Conservation (phyloP, 495 filamentous ascomycete genomes). For the Penicillium malachiteum region DNA sequence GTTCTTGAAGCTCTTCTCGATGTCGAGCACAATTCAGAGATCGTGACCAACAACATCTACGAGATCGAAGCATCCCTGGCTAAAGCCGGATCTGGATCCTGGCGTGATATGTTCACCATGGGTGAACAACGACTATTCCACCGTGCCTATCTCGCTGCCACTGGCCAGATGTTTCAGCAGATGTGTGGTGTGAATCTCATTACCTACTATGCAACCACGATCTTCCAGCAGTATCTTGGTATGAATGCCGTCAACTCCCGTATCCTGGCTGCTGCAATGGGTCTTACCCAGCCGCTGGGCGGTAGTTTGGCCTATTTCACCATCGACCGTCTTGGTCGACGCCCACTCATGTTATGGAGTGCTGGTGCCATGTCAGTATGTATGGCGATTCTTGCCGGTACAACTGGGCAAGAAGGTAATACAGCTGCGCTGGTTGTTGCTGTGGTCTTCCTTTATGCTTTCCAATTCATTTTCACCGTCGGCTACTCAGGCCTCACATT, state of each 20-base stretch:
- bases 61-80: slow-evolving; percentile 43
- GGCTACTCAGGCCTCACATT: slow-evolving; percentile 67
- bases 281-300: slow-evolving; percentile 71
- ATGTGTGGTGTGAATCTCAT: slow-evolving; percentile 29
- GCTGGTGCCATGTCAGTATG: slow-evolving; percentile 54
- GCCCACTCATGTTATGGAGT: slow-evolving; percentile 61
- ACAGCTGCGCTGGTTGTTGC: neutral
- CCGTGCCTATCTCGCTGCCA: slow-evolving; percentile 32
- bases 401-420: slow-evolving; percentile 26
- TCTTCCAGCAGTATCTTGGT: slow-evolving; percentile 52
- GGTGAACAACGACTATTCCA: slow-evolving; percentile 37
- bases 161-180: slow-evolving; percentile 34
- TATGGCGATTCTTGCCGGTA: slow-evolving; percentile 59
- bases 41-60: slow-evolving; percentile 31
- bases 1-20: slow-evolving; percentile 46
- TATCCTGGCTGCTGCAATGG: slow-evolving; percentile 75
- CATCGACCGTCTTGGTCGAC: slow-evolving; percentile 71
- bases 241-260: slow-evolving; percentile 76
- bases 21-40: slow-evolving; percentile 21
- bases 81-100: slow-evolving; percentile 26
- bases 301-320: slow-evolving; percentile 74
- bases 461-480: slow-evolving; percentile 41
- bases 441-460: slow-evolving; percentile 22
- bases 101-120: slow-evolving; percentile 34
- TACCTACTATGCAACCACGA: slow-evolving; percentile 23